Percentiles rank a stretch among this genome's conserved stretches.
These are phyloP conservation scores for Pelagophyceae sp. DNA, from an alignment of 352 stramenopile genomes.

Conservation along the genomic window DNA sequence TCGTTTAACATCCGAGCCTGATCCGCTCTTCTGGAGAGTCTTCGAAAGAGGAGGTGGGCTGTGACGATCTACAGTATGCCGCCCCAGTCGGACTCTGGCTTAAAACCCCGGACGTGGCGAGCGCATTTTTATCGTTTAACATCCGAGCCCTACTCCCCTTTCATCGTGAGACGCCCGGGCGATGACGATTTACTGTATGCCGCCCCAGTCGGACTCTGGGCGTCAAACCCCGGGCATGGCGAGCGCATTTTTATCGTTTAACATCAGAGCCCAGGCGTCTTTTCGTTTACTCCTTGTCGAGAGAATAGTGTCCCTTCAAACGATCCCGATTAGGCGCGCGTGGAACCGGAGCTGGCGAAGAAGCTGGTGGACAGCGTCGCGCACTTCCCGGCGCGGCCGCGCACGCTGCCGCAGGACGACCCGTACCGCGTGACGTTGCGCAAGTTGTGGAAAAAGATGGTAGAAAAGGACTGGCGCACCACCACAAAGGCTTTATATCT, in stretches of 20 bases:
- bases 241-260: not conserved
- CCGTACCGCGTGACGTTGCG: slow-evolving; percentile 28
- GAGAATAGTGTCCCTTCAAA: not conserved
- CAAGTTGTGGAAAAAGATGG: slow-evolving; percentile 30
- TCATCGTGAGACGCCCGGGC: too few species aligned
- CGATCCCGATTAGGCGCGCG: not conserved
- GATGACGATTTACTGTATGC: too few species aligned
- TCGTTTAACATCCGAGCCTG: too few species aligned
- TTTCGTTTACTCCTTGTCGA: not conserved
- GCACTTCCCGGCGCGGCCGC: slow-evolving; percentile 11
- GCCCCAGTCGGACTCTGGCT: not conserved
- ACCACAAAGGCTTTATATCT: slow-evolving; percentile 24
- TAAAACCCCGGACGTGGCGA: not conserved
- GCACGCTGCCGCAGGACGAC: slow-evolving; percentile 17
- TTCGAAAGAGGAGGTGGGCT: too few species aligned
- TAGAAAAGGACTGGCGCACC: slow-evolving; percentile 27
- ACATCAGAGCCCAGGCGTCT: not conserved
- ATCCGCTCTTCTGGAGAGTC: too few species aligned
- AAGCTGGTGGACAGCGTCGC: slow-evolving; percentile 8
- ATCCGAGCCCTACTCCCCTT: too few species aligned
- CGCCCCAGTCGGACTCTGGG: not conserved
- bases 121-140: too few species aligned
- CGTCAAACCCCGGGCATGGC: not conserved
- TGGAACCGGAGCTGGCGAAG: slow-evolving; percentile 11
- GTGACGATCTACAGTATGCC: not conserved